Base-by-base conservation (phyloP, 1,284 basidiomycete genomes). In the Prillingera fragicola region DNA sequence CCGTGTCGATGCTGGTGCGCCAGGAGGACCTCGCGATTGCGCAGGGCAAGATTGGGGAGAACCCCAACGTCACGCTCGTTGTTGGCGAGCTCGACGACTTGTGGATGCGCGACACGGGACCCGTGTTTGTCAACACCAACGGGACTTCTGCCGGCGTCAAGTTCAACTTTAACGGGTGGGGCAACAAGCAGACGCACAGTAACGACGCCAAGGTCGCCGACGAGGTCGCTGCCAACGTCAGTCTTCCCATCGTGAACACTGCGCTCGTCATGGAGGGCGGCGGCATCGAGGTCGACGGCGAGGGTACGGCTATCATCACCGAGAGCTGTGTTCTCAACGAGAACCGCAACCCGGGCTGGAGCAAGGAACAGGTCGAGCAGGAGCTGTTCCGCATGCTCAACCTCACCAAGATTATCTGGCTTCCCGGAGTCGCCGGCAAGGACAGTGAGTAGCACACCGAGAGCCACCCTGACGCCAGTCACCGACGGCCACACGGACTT, bases 401-500 rank as follows among this genome's bases (percentile, higher is more conserved):
- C 18, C 17, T 43, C 13, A 15, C 29, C 28, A 43, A 43, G 36
- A 23, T 43, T n/a, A 43, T 43, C 42, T 43, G 42, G 42, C 42
- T 38, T 6, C 42, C 38, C 3, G 38, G 38, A 21, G 32, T 41
- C 13, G 18, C n/a, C 3, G 44, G 44, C 21, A 41, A 46, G 33
- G 34, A 46, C 29, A 40, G 36, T n/a, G n/a, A n/a, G n/a, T n/a
- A n/a, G n/a, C n/a, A n/a, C 8, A 40, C 44, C 0, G 44, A 36
- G 28, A 39, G 34, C 14, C 44, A 36, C 27, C 29, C 44, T 3
- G 44, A 40, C 33, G 31, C 35, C 7, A 15, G 25, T 38, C 5
- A 15, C 14, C 17, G 37, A n/a, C n/a, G n/a, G n/a, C n/a, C n/a
- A n/a, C n/a, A n/a, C 5, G n/a, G 15, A 17, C 22, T 9, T 26